These are phyloP conservation scores for Ogataea naganishii DNA, from an alignment of 805 yeast species.

Conservation along the genomic window DNA sequence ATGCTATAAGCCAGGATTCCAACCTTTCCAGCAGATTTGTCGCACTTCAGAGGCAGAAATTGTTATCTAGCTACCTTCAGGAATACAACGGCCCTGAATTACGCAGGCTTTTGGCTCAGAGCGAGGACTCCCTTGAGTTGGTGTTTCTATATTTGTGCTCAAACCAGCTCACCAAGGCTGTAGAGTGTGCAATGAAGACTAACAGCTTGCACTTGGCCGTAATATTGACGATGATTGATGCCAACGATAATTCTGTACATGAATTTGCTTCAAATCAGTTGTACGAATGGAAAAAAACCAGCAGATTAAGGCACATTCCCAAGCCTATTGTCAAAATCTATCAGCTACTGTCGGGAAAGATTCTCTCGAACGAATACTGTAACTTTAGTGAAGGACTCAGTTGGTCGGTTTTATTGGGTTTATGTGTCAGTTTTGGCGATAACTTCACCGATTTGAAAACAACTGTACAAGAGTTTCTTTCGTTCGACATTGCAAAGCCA, in stretches of 20 bases:
- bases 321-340: conserved; percentile 46
- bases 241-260: conserved; percentile 53
- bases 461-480: conserved; percentile 21
- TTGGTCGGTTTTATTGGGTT: conserved; percentile 58
- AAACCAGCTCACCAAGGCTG: conserved; percentile 56
- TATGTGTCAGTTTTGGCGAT: conserved; percentile 58
- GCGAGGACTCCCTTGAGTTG: conserved; percentile 35
- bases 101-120: conserved; percentile 15
- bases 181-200: conserved; percentile 48
- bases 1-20: conserved; percentile 4
- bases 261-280: conserved; percentile 54
- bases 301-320: conserved; percentile 40
- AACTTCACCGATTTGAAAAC: conserved; percentile 25
- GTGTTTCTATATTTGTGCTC: conserved; percentile 42
- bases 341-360: conserved; percentile 51
- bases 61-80: conserved; percentile 51
- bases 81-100: conserved; percentile 30
- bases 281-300: conserved; percentile 49
- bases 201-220: conserved; percentile 65
- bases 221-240: conserved; percentile 59
- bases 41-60: conserved; percentile 30
- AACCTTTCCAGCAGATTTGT: conserved; percentile 7
- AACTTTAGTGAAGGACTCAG: conserved; percentile 37
- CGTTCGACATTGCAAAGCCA: conserved; percentile 3
- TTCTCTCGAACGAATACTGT: conserved; percentile 19